phyloP scores from a whole-genome alignment of 2,329 filamentous ascomycete species.

The Macrophomina pseudophaseolina region DNA sequence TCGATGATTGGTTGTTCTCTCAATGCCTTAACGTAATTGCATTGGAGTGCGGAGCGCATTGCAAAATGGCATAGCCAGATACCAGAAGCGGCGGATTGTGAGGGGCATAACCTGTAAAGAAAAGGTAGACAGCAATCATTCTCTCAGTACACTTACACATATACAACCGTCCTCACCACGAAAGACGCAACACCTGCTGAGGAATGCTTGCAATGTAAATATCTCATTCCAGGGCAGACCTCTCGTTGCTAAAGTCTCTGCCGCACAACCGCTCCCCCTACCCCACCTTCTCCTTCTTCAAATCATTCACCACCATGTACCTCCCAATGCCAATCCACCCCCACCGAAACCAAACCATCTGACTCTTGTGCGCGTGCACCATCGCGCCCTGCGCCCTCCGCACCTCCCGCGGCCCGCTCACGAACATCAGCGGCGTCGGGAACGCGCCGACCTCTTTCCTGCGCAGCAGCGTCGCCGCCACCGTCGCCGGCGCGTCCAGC shows the following conservation, averaged over 20 bases:
- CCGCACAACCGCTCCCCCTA: background rate
- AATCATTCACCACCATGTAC: conserved; percentile 95
- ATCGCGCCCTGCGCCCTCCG: conserved; percentile 81
- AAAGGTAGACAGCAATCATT: background rate
- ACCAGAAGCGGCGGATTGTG: background rate
- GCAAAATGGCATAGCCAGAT: background rate
- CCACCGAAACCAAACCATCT: conserved; percentile 99
- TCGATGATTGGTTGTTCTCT: background rate
- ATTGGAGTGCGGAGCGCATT: background rate
- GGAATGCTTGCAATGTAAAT: no score
- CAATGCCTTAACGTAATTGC: background rate
- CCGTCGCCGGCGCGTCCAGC: conserved; percentile 75
- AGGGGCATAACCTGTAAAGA: background rate
- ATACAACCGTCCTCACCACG: background rate
- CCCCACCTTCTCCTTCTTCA: conserved; percentile 63
- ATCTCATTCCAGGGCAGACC: no score
- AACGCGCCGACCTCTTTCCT: conserved; percentile 59
- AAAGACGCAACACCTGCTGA: background rate
- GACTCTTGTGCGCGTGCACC: conserved; percentile 86
- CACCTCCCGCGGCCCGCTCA: conserved; percentile 69
- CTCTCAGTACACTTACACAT: background rate
- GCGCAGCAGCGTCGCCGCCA: conserved; percentile 60
- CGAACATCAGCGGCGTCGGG: conserved; percentile 67
- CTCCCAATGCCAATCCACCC: conserved; percentile 90
- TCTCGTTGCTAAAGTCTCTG: no score